Percentiles rank a stretch among this genome's conserved stretches.
phyloP scores from a whole-genome alignment of 176 grass and related monocot species.

The Lolium perenne region DNA sequence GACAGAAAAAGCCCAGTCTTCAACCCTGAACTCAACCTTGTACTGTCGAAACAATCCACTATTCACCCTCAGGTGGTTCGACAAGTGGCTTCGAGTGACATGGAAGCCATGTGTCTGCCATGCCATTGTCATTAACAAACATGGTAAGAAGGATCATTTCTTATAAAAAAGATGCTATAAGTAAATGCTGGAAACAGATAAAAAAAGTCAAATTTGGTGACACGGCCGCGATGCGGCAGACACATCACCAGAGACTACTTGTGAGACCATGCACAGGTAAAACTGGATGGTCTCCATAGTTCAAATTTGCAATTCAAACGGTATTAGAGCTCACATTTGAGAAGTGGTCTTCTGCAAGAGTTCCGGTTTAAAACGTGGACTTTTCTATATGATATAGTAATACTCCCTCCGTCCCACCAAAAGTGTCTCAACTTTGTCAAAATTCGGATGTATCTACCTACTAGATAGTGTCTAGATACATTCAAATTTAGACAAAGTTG shows the following conservation, averaged over 20 bases:
- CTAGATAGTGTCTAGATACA: no score
- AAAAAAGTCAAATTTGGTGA: not conserved
- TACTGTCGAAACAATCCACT: not conserved
- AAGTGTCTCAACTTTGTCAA: no score
- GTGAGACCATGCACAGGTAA: not conserved
- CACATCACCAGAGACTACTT: not conserved
- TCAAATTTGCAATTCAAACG: conserved; percentile 10
- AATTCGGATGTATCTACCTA: no score
- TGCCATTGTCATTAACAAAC: conserved; percentile 17
- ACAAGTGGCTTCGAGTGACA: not conserved
- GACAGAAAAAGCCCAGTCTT: not conserved
- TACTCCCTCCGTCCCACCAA: no score
- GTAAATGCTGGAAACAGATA: not conserved
- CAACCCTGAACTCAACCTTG: not conserved
- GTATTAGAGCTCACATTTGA: conserved; percentile 3
- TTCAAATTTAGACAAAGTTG: no score
- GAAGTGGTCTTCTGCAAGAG: not conserved
- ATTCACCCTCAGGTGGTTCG: not conserved
- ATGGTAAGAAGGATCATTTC: not conserved
- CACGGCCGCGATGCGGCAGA: not conserved
- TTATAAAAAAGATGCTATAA: not conserved
- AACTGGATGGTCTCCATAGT: not conserved
- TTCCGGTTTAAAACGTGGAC: not conserved
- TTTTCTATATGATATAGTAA: not conserved
- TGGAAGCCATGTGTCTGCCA: not conserved